Evolutionary conservation across 1,284 basidiomycete genomes (phyloP), one percentile per base, ranked within the genome.

Genomic region (Tylopilus microsporus): DNA sequence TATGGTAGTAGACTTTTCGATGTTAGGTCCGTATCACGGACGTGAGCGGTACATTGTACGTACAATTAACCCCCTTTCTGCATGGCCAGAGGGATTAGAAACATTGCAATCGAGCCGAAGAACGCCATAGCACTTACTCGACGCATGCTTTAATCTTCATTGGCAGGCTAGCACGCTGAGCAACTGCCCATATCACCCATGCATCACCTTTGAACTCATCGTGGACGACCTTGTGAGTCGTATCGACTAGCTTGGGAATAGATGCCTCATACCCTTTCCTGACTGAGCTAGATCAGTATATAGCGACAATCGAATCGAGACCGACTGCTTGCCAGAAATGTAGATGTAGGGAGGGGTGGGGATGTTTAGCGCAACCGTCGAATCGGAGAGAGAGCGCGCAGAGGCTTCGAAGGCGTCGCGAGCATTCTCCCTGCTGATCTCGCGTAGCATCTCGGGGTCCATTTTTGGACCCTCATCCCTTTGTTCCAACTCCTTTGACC

Each of bases 111-210:
- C 13, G 34, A 49, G 10, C 25, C 10, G 8, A 34, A 52, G 15
- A 41, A 7, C 16, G 36, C 5, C 2, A 25, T 5, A 6, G 42
- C 13, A 47, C 60, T 32, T 19, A 61, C 60, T 60, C 60, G 8
- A 60, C 34, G 18, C 60, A 61, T 3, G 59, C 51, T 47, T 53
- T 43, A 6, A 61, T 50, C n/a, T 61, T 61, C 21, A 57, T 7
- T 3, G 60, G 59, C 0, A 57, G 21, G 30, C 12, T 57, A 18
- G 54, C 59, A 34, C 59, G 37, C 39, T 61, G 59, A 12, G 59
- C 59, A 16, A 61, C 56, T 5, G 46, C 58, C 58, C 53, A 60
- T 18, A 37, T 57, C 51, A 57, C 59, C 60, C 59, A 60, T 58
- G 32, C 25, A 25, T 61, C 59, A 18, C 59, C 58, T 41, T 61